Conservation (phyloP, 2,329 filamentous ascomycete species). For the Xylariaceae sp. region DNA sequence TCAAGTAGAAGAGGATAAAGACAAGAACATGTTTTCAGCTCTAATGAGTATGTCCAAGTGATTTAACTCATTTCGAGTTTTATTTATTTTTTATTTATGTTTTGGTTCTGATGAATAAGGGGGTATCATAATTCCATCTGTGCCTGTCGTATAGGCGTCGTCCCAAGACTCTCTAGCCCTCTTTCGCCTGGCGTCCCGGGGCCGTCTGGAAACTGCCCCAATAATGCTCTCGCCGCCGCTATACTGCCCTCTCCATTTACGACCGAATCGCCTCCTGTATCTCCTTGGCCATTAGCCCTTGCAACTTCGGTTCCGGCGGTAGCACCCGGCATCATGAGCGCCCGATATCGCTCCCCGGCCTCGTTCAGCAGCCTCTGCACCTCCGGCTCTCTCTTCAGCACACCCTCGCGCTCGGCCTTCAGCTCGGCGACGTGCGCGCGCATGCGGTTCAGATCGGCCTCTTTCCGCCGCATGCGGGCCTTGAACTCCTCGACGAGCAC, state of each 20-base stretch:
- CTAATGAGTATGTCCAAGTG: background rate
- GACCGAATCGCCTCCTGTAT: background rate
- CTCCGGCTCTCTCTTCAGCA: slow-evolving; percentile 74
- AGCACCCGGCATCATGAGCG: slow-evolving; percentile 32
- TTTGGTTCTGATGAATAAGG: slow-evolving; percentile 2
- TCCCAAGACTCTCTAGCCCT: slow-evolving; percentile 55
- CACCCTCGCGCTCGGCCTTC: slow-evolving; percentile 64
- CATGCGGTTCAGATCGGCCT: slow-evolving; percentile 57
- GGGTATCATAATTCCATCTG: slow-evolving; percentile 42
- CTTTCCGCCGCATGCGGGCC: slow-evolving; percentile 66
- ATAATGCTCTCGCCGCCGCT: slow-evolving; percentile 35
- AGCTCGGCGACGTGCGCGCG: slow-evolving; percentile 63
- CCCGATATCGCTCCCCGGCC: slow-evolving; percentile 74
- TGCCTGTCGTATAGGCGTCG: slow-evolving; percentile 47
- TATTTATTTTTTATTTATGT: slow-evolving; percentile 8
- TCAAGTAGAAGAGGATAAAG: slow-evolving; percentile 12
- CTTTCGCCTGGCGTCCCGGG: slow-evolving; percentile 42
- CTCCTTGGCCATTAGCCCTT: background rate
- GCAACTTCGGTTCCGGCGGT: background rate
- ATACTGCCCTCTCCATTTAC: slow-evolving; percentile 17
- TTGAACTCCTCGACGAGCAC: slow-evolving; percentile 70
- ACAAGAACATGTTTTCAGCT: background rate
- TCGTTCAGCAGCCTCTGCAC: slow-evolving; percentile 82
- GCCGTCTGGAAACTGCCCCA: slow-evolving; percentile 34
- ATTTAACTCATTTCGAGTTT: background rate